phyloP scores from a whole-genome alignment of 495 filamentous ascomycete genomes.

The Lophium mytilinum region DNA sequence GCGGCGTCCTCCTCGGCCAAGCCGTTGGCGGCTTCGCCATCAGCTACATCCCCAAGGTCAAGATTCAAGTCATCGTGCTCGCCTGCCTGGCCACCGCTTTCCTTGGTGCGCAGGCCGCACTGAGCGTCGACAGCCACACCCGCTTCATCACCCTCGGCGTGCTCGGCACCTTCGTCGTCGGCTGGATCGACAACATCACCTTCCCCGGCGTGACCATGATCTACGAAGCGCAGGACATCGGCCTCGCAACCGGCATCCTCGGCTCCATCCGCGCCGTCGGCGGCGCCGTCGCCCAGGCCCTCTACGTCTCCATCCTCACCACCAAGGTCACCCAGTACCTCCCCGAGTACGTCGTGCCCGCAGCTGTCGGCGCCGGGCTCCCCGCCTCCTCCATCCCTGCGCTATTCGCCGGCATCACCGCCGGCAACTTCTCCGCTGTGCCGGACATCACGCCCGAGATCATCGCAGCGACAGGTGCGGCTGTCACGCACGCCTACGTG shows the following conservation, averaged over 20 bases:
- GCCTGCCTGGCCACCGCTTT: slow-evolving; percentile 17
- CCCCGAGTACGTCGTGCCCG: slow-evolving; percentile 36
- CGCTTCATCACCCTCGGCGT: slow-evolving; percentile 21
- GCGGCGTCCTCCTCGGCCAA: slow-evolving; percentile 27
- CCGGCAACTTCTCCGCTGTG: slow-evolving; percentile 34
- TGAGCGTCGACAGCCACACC: slow-evolving; percentile 6
- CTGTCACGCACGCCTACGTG: slow-evolving; percentile 36
- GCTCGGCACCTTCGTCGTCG: slow-evolving; percentile 27
- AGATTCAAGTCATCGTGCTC: slow-evolving; percentile 24
- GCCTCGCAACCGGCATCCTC: slow-evolving; percentile 40
- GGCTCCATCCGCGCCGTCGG: slow-evolving; percentile 30
- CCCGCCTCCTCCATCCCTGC: slow-evolving; percentile 35
- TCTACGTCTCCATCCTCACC: slow-evolving; percentile 42
- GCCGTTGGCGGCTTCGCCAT: slow-evolving; percentile 22
- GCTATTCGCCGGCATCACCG: slow-evolving; percentile 33
- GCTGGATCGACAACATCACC: slow-evolving; percentile 27
- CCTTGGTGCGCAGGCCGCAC: slow-evolving; percentile 17
- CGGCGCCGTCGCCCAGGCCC: slow-evolving; percentile 31
- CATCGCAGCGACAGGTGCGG: slow-evolving; percentile 31
- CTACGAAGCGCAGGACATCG: slow-evolving; percentile 37
- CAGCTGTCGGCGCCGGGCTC: slow-evolving; percentile 38
- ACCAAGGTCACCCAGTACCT: slow-evolving; percentile 37
- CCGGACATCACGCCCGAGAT: slow-evolving; percentile 38
- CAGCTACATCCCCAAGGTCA: slow-evolving; percentile 25
- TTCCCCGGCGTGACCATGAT: slow-evolving; percentile 27